Evolutionary conservation across 2,329 filamentous ascomycete genomes (phyloP), one percentile per base, ranked within the genome.

Genomic region (Aureobasidium lini): DNA sequence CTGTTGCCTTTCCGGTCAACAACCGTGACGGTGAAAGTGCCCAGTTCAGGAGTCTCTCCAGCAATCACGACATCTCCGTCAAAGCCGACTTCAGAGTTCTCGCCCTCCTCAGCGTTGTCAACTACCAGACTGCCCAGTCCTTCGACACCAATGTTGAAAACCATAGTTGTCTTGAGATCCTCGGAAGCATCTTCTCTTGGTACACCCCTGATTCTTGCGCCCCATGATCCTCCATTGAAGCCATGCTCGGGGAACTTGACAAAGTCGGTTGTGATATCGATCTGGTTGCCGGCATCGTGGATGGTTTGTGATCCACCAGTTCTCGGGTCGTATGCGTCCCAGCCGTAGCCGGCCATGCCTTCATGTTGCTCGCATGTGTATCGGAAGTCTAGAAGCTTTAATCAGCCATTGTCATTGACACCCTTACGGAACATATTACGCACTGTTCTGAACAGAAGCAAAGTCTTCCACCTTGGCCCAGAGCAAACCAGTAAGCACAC

Each of bases 351-450:
- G 49, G 85, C 88, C 82, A 99, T 95, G 64, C 88, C 88, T 71
- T 95, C 90, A 72, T 94, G 84, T 72, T 99, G 94, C 73, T 97
- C 94, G 75, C 94, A 99, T 0, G 94, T 96, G 72, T 96, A 91
- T 64, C 94, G 86, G 67, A 96, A 88, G 67, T 86, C 90, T 94
- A 70, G 1, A 57, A 29, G 2, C 18, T 18, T 62, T n/a, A 61
- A 65, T 70, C 36, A 70, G 66, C 48, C 46, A 60, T 43, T 44
- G 42, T 44, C 42, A 16, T 16, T 2, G 39, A 48, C 34, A 37
- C 29, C 50, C 13, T 49, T 2, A n/a, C 53, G 31, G 28, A 3
- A 11, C 34, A 31, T 59, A 37, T 15, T n/a, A 36, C 15, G 31
- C 77, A 94, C 90, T 89, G 62, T 85, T 76, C 70, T 94, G 89